A percentile compares a stretch with the other conserved stretches of the same genome.
phyloP scores from a whole-genome alignment of 1,284 basidiomycete species.

The Termitomyces sp. region DNA sequence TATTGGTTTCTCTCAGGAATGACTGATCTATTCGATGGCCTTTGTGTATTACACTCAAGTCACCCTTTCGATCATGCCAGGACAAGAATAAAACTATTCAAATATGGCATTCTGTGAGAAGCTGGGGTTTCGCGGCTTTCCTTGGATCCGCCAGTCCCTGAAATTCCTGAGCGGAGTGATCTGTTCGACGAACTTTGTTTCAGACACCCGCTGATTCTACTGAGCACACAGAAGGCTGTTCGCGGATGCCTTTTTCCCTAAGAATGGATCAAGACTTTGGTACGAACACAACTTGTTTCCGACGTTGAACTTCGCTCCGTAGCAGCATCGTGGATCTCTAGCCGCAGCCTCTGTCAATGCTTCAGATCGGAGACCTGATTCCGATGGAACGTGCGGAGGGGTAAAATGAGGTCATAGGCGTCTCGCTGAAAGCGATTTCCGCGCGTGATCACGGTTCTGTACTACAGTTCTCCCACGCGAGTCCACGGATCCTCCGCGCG shows the following conservation, averaged over 20 bases:
- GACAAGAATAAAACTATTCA: not conserved
- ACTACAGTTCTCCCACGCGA: conserved; percentile 2
- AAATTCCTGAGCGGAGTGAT: not conserved
- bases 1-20: not conserved
- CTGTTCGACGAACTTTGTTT: not conserved
- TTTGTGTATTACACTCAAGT: not conserved
- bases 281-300: not conserved
- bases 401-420: conserved; percentile 46
- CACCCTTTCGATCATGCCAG: not conserved
- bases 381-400: conserved; percentile 51
- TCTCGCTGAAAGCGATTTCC: not conserved
- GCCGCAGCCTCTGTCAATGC: conserved; percentile 48
- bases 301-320: not conserved
- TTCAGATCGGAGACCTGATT: conserved; percentile 41
- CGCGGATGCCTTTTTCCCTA: not conserved
- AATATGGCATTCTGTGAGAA: not conserved
- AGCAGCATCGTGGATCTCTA: conserved; percentile 40
- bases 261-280: not conserved
- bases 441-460: not conserved
- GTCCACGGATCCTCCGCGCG: conserved; percentile 24
- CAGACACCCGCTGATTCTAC: not conserved
- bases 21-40: not conserved
- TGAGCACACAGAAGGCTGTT: not conserved
- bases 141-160: not conserved
- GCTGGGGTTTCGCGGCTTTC: not conserved